Percentiles rank a stretch among this genome's conserved stretches.
These are phyloP conservation scores for Aleurites moluccanus DNA, from an alignment of 441 rosid species.

Conservation along the genomic window DNA sequence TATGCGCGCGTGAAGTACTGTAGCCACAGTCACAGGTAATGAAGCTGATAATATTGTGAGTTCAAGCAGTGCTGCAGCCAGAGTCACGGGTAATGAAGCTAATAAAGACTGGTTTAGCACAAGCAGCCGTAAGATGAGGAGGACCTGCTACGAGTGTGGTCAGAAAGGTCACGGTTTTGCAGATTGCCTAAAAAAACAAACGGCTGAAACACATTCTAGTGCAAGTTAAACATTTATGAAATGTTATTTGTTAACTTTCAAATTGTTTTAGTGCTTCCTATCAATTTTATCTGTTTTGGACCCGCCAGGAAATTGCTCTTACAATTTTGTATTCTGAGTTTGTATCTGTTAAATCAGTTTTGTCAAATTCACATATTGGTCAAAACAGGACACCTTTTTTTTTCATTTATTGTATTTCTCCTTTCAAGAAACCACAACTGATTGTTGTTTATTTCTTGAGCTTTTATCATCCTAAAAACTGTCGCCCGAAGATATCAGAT, in stretches of 20 bases:
- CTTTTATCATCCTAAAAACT: background rate
- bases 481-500: background rate
- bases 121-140: constrained; percentile 59
- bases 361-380: background rate
- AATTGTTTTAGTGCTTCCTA: background rate
- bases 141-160: constrained; percentile 79
- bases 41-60: constrained; percentile 16
- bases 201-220: constrained; percentile 32
- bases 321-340: constrained; percentile 18
- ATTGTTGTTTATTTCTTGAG: background rate
- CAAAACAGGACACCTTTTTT: too few relatives aligned
- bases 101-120: constrained; percentile 20
- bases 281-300: background rate
- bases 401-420: background rate
- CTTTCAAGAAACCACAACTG: background rate
- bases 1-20: background rate
- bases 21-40: background rate
- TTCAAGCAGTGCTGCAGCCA: background rate
- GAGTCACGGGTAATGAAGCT: constrained; percentile 20
- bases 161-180: constrained; percentile 79
- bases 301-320: background rate
- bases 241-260: background rate
- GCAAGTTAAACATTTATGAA: constrained; percentile 23
- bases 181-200: constrained; percentile 66
- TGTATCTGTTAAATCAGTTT: constrained; percentile 15